Evolutionary conservation across 306 rosid species (phyloP), one percentile per base, ranked within the genome.

Genomic region (Gastrolobium bilobum): DNA sequence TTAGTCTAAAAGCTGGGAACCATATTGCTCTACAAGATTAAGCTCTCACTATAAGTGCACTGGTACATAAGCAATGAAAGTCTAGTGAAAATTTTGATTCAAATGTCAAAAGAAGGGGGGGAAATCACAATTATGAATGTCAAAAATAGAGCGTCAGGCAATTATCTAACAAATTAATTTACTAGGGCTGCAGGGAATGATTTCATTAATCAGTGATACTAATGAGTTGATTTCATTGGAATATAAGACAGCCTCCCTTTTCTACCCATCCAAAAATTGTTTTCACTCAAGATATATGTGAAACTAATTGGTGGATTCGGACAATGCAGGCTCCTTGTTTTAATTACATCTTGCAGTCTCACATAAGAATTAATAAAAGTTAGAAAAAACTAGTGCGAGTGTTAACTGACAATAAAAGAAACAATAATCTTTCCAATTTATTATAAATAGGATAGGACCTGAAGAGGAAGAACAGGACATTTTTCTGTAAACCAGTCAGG

Each of bases 401-500:
- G 20, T 38, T 29, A 30, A 39, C 62, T 50, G 20, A 39, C 2
- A 51, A 51, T 52, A 39, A 6, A 43, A 64, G 68, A 53, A 43
- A 53, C 43, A 53, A 29, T 3, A 6, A 14, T 10, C 34, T 43
- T 37, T 50, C 44, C 34, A 31, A 58, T 3, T 58, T 56, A 56
- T 57, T 56, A 42, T 10, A 8, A 8, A 40, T 39, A 53, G 29
- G 52, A 67, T 66, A 20, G 26, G 26, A 20, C 26, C 26, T 20
- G 26, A 20, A 11, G 53, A 7, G 10, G 3, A 52, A 56, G 40
- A 30, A 2, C 70, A 63, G 68, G 44, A 57, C 34, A 43, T 43
- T 43, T 44, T 61, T 40, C 26, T 51, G n/a, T 52, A 59, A 46
- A 76, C 37, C 74, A 11, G 44, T 53, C 53, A 35, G 56, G 69